Evolutionary conservation across 257 asterid species (phyloP).

Genomic region (Prunella vulgaris): DNA sequence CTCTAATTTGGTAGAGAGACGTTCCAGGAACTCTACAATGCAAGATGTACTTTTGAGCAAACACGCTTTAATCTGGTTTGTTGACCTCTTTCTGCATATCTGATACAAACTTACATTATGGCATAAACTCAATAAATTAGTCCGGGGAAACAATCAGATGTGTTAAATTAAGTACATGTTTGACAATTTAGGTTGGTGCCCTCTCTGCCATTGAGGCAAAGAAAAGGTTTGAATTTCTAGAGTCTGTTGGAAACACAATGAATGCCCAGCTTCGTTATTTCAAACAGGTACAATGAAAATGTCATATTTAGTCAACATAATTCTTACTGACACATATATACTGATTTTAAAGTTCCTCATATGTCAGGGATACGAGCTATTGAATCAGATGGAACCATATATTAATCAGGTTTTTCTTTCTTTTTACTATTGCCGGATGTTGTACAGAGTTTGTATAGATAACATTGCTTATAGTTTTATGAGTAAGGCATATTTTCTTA

Average conservation of each 20-base stretch:
- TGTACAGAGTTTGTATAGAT: neutral
- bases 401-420: conserved; percentile 65
- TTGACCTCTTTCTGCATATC: conserved; percentile 22
- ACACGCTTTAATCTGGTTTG: conserved; percentile 90
- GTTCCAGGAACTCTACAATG: conserved; percentile 96
- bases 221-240: conserved; percentile 84
- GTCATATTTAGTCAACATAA: neutral
- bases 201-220: conserved; percentile 85
- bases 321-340: conserved; percentile 15
- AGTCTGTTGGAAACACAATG: conserved; percentile 85
- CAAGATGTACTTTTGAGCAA: conserved; percentile 81
- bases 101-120: neutral
- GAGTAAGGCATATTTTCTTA: neutral
- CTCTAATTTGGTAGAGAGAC: conserved; percentile 92
- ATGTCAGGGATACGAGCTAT: conserved; percentile 82
- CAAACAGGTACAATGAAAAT: conserved; percentile 53
- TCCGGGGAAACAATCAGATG: neutral
- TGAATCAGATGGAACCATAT: conserved; percentile 94
- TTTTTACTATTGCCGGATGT: neutral
- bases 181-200: conserved; percentile 67
- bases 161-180: conserved; percentile 20
- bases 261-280: conserved; percentile 83
- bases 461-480: neutral
- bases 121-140: conserved; percentile 1
- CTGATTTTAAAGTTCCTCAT: conserved; percentile 28